These are phyloP conservation scores for Solanum hybrid DNA, from an alignment of 305 asterid genomes.

Conservation along the genomic window DNA sequence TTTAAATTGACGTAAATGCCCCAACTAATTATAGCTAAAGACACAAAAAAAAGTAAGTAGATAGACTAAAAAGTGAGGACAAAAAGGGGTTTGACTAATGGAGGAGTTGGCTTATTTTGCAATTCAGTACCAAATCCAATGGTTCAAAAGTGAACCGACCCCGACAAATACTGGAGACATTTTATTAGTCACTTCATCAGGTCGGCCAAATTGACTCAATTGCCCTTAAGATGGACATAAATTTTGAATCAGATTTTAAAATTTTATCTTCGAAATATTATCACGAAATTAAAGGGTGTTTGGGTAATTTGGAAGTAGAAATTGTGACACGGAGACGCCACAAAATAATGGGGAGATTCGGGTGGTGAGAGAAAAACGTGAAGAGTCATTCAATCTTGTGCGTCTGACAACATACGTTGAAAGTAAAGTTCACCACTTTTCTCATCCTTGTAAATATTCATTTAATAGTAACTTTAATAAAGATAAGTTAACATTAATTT, in stretches of 20 bases:
- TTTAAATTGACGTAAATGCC: background rate
- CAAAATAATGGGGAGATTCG: conserved; percentile 24
- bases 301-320: background rate
- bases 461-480: background rate
- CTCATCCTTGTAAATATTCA: background rate
- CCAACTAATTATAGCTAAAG: background rate
- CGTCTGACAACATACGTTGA: conserved; percentile 43
- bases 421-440: conserved; percentile 27
- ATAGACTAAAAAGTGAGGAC: background rate
- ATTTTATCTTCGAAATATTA: background rate
- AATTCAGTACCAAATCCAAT: conserved; percentile 15
- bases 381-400: conserved; percentile 26
- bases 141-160: conserved; percentile 15
- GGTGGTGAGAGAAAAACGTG: conserved; percentile 40
- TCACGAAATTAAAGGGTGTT: background rate
- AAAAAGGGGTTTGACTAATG: background rate
- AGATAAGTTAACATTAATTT: background rate
- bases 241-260: background rate
- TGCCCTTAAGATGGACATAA: background rate
- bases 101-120: background rate
- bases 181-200: conserved; percentile 10
- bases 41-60: background rate
- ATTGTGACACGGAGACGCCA: conserved; percentile 21
- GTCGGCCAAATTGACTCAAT: conserved; percentile 13
- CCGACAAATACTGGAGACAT: conserved; percentile 18